Conservation (phyloP, 371 early-diverging fungal genomes). For the Mortierella sp. region DNA sequence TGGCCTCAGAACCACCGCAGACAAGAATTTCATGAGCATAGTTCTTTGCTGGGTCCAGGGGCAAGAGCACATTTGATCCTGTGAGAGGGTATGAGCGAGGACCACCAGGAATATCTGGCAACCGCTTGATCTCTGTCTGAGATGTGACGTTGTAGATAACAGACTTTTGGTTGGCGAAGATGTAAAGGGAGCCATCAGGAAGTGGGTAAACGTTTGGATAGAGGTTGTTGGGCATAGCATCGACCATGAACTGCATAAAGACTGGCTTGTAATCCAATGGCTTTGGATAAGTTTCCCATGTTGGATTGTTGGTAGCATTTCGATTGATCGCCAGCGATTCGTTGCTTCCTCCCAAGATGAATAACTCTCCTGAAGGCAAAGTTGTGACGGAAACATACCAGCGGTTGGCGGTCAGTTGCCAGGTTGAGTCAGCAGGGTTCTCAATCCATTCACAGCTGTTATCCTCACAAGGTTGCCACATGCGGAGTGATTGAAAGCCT, state of each 20-base stretch:
- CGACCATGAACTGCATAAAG: constrained; percentile 47
- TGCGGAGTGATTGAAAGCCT: constrained; percentile 63
- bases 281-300: constrained; percentile 53
- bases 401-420: constrained; percentile 59
- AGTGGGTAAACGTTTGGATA: constrained; percentile 68
- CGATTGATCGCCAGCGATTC: constrained; percentile 65
- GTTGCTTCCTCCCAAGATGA: constrained; percentile 68
- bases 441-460: constrained; percentile 60
- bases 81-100: constrained; percentile 74
- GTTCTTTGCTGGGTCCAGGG: constrained; percentile 68
- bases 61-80: constrained; percentile 70
- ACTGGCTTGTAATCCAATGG: constrained; percentile 37
- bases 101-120: constrained; percentile 65
- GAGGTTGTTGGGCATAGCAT: constrained; percentile 50
- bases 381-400: constrained; percentile 74
- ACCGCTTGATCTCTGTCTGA: constrained; percentile 58
- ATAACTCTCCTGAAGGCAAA: constrained; percentile 67
- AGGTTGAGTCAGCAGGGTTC: constrained; percentile 40
- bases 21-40: constrained; percentile 70
- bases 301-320: constrained; percentile 63
- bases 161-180: constrained; percentile 69
- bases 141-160: constrained; percentile 66
- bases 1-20: constrained; percentile 69
- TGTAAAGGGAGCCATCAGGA: constrained; percentile 69
- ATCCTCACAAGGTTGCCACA: constrained; percentile 67